Percentiles rank a stretch among this genome's conserved stretches.
These are phyloP conservation scores for Cystofilobasidium bisporidii DNA, from an alignment of 768 basidiomycete species.

Conservation along the genomic window DNA sequence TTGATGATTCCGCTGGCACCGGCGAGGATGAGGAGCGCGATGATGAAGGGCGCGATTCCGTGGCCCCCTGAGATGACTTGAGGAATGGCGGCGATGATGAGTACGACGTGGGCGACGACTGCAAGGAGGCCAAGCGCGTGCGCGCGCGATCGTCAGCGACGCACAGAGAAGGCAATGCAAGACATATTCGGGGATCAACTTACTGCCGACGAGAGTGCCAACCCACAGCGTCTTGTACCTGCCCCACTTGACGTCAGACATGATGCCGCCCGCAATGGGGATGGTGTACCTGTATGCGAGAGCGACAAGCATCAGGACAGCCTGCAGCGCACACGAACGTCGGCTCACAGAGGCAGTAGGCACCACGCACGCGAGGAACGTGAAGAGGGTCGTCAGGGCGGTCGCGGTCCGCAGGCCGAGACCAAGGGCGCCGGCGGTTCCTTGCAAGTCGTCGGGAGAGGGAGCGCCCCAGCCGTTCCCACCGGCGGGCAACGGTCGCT, in stretches of 20 bases:
- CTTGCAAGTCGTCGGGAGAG: conserved; percentile 30
- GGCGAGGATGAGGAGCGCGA: conserved; percentile 16
- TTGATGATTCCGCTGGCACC: conserved; percentile 9
- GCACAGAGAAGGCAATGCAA: too few species aligned
- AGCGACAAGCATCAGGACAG: conserved; percentile 24
- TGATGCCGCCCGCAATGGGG: conserved; percentile 37
- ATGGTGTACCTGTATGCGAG: conserved; percentile 31
- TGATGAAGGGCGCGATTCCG: conserved; percentile 20
- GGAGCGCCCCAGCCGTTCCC: conserved; percentile 37
- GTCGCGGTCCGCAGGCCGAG: conserved; percentile 33
- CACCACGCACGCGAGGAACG: conserved; percentile 11
- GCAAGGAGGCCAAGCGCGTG: too few species aligned
- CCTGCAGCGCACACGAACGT: conserved; percentile 9
- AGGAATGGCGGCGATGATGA: conserved; percentile 23
- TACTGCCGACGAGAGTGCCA: conserved; percentile 16
- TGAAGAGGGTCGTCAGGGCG: conserved; percentile 31
- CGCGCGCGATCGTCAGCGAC: too few species aligned
- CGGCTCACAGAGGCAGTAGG: background rate
- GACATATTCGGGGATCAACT: too few species aligned
- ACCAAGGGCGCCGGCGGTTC: conserved; percentile 36
- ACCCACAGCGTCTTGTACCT: conserved; percentile 18
- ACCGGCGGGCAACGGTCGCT: conserved; percentile 34
- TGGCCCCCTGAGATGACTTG: conserved; percentile 19
- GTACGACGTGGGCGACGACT: conserved; percentile 19
- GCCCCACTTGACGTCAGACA: conserved; percentile 37